Evolutionary conservation across 257 asterid genomes (phyloP).

Genomic region (Datura wrightii): DNA sequence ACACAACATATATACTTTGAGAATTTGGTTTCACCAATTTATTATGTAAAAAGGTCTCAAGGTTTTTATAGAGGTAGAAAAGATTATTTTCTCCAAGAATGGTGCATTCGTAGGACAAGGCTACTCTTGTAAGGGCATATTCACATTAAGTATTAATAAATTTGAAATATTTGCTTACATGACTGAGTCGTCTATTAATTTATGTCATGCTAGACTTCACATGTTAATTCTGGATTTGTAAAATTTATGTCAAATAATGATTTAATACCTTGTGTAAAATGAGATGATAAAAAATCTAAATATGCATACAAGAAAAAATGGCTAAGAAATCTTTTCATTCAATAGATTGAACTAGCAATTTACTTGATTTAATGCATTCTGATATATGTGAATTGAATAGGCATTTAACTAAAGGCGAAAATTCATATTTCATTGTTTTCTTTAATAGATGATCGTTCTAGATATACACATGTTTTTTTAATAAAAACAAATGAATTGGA

Average conservation of each 20-base stretch:
- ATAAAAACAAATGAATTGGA: not conserved
- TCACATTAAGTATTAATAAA: too few relatives aligned
- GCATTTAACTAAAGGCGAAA: not conserved
- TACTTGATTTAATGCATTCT: not conserved
- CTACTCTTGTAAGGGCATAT: too few relatives aligned
- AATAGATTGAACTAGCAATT: not conserved
- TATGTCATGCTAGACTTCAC: not conserved
- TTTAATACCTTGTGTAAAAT: not conserved
- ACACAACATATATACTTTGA: too few relatives aligned
- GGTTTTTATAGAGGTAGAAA: not conserved
- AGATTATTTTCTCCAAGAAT: not conserved
- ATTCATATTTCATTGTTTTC: not conserved
- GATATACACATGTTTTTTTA: not conserved
- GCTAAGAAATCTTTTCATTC: too few relatives aligned
- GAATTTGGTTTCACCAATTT: too few relatives aligned
- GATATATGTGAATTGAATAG: not conserved
- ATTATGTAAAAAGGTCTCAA: not conserved
- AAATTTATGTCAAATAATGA: not conserved
- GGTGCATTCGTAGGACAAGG: not conserved
- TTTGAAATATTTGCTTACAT: not conserved
- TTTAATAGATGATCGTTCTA: not conserved
- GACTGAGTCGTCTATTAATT: not conserved
- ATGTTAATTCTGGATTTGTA: not conserved
- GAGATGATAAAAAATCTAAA: not conserved
- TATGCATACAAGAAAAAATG: conserved; percentile 7